A percentile compares a stretch with the other conserved stretches of the same genome.
Evolutionary conservation across 1,284 basidiomycete species (phyloP).

Genomic region (Boletellus dicymbophilus): DNA sequence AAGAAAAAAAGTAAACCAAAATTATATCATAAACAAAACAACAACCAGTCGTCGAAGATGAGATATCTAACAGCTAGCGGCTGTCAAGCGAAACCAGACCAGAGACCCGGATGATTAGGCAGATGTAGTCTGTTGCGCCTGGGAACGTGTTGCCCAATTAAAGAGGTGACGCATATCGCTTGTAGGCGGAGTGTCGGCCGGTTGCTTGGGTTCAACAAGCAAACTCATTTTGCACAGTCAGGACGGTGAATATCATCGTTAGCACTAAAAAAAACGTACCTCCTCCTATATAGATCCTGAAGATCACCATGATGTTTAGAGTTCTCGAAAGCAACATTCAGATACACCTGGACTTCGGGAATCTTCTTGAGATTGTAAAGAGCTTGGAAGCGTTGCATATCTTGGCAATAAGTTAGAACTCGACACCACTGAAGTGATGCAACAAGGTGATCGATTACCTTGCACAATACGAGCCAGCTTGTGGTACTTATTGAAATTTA

Average conservation of each 20-base stretch:
- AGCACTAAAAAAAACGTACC: constrained; percentile 49
- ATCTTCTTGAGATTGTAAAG: constrained; percentile 83
- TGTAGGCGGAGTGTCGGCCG: constrained; percentile 65
- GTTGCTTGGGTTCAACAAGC: constrained; percentile 76
- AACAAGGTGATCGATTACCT: no score
- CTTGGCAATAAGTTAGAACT: constrained; percentile 39
- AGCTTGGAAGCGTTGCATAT: constrained; percentile 94
- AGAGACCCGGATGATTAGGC: constrained; percentile 21
- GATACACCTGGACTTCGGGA: constrained; percentile 80
- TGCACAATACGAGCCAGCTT: constrained; percentile 88
- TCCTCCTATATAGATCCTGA: constrained; percentile 80
- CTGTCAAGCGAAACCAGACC: constrained; percentile 18
- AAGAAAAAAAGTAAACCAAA: constrained; percentile 20
- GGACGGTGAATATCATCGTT: not conserved
- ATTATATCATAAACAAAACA: constrained; percentile 30
- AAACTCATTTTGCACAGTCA: constrained; percentile 48
- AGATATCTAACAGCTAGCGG: constrained; percentile 7
- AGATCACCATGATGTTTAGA: constrained; percentile 74
- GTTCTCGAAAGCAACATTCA: constrained; percentile 71
- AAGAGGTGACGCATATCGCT: constrained; percentile 76
- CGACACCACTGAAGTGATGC: constrained; percentile 7
- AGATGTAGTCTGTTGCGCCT: constrained; percentile 37
- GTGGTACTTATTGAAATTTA: constrained; percentile 96
- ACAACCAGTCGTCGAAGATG: constrained; percentile 22
- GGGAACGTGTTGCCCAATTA: constrained; percentile 68